Evolutionary conservation across 768 basidiomycete species (phyloP).

Genomic region (Calocybe gangraenosa): DNA sequence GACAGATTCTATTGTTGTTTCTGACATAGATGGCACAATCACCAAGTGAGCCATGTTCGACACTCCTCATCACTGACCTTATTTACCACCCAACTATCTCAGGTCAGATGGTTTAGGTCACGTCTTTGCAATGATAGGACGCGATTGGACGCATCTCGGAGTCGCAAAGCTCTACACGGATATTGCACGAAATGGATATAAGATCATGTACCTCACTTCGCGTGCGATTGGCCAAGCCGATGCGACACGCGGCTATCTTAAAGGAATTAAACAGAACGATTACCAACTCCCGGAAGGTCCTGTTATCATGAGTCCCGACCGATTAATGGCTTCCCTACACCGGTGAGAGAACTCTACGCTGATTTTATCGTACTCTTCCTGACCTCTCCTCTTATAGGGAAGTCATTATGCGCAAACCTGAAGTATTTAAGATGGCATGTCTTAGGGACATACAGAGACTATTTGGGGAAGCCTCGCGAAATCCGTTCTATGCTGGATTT

Average conservation of each 20-base stretch:
- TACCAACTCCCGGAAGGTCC: conserved; percentile 97
- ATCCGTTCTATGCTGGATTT: conserved; percentile 95
- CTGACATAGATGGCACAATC: conserved; percentile 98
- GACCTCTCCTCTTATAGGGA: conserved; percentile 49
- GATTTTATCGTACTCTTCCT: background rate
- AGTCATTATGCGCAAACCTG: conserved; percentile 98
- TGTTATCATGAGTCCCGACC: conserved; percentile 98
- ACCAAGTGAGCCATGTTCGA: conserved; percentile 66
- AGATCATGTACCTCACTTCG: conserved; percentile 96
- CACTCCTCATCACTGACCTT: background rate
- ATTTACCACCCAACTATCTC: background rate
- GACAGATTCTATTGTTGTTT: conserved; percentile 87
- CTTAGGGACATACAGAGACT: conserved; percentile 89
- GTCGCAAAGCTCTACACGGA: conserved; percentile 98
- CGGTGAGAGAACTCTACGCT: conserved; percentile 48
- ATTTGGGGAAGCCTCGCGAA: conserved; percentile 68
- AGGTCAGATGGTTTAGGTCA: conserved; percentile 97
- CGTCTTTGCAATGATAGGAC: conserved; percentile 95
- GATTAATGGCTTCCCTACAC: conserved; percentile 90
- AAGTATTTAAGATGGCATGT: conserved; percentile 99
- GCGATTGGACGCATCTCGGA: conserved; percentile 97
- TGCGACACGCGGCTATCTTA: conserved; percentile 90
- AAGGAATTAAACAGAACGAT: conserved; percentile 91
- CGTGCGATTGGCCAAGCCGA: conserved; percentile 98
- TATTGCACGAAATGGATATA: conserved; percentile 93